Percentiles rank a stretch among this genome's conserved stretches.
Evolutionary conservation across 306 rosid genomes (phyloP).

Genomic region (Castanea crenata): DNA sequence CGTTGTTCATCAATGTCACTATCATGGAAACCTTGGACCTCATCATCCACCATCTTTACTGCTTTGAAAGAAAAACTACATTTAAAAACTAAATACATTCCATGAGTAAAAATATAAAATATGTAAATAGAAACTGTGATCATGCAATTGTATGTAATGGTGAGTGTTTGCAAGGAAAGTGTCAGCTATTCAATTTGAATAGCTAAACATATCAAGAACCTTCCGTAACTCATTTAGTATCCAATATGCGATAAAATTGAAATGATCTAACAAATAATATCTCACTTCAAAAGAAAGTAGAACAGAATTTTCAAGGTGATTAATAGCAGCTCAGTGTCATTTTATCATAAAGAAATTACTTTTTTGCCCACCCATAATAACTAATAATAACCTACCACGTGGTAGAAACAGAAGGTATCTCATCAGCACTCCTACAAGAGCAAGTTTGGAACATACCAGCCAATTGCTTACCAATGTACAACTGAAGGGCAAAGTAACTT

Average conservation of each 20-base stretch:
- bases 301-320: not conserved
- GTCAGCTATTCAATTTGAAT: not conserved
- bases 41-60: not conserved
- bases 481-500: not conserved
- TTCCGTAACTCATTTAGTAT: not conserved
- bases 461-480: not conserved
- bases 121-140: too few species aligned
- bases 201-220: too few species aligned
- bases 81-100: too few species aligned
- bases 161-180: not conserved
- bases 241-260: not conserved
- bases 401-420: not conserved
- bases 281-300: not conserved
- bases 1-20: not conserved
- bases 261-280: not conserved
- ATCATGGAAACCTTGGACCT: not conserved
- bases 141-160: not conserved
- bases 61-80: not conserved
- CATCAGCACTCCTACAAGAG: not conserved
- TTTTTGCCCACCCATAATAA: too few species aligned
- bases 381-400: too few species aligned
- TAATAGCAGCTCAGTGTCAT: not conserved
- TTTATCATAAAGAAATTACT: not conserved
- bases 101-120: too few species aligned
- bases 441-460: slow-evolving; percentile 15